Base-by-base conservation (phyloP, 306 rosid species). In the Lathyrus aphaca region DNA sequence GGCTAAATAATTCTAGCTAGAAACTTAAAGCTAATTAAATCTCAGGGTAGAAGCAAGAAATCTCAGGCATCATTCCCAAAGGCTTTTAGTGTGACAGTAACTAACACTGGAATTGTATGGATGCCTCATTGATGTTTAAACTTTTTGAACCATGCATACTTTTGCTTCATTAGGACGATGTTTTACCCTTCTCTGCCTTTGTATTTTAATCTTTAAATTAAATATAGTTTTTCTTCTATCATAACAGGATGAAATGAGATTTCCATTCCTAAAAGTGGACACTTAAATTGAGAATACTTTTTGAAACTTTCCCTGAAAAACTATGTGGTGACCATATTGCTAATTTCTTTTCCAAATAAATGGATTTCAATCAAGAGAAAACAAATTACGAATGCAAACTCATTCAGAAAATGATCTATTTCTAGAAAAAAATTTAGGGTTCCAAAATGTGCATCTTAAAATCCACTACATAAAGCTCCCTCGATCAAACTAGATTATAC, bases 381-480 rank as follows among this genome's bases (percentile, higher is more conserved):
- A 65, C 23, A 18, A 43, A 30, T 44, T 6, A 51, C 42, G n/a
- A 51, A 19, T 32, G 53, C 64, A 43, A 54, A 12, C 40, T n/a
- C 62, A 45, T 5, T 63, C 54, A 11, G 45, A 68, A 76, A 55
- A n/a, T 53, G 64, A 39, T 50, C 39, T 45, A 67, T 14, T 69
- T 21, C 35, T 74, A 68, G 11, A 48, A 18, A 45, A 23, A 51
- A 44, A 7, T 42, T 61, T 40, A 49, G 66, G 68, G 50, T 48
- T 53, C 58, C 73, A 53, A 66, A 21, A 2, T 35, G 14, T 29
- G 49, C 14, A 15, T 64, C 77, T 15, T 56, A 72, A 49, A 25
- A 69, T 75, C 56, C 73, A 76, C 64, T 37, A 21, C 80, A 32
- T 30, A 18, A 49, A 63, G 27, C 21, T 23, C 48, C 51, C 70